These are phyloP conservation scores for Yamadazyma paraphyllophila DNA, from an alignment of 805 yeast species.

Conservation along the genomic window DNA sequence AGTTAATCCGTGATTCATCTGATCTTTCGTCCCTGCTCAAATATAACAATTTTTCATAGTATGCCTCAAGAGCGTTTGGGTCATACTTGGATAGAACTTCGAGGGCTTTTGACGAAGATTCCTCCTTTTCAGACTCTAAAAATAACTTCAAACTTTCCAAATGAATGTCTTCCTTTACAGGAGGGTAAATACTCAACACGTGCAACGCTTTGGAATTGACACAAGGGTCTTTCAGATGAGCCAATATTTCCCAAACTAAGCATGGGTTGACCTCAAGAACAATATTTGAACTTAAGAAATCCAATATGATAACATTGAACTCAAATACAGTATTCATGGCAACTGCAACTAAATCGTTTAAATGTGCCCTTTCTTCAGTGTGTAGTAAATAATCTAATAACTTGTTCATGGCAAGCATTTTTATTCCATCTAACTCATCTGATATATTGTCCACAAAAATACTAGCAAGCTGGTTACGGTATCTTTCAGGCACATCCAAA, in stretches of 20 bases:
- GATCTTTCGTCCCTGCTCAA: neutral
- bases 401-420: slow-evolving; percentile 9
- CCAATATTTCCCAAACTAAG: slow-evolving; percentile 1
- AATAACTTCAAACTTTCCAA: neutral
- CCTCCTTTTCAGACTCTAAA: neutral
- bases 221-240: neutral
- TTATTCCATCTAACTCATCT: slow-evolving; percentile 12
- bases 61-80: slow-evolving; percentile 9
- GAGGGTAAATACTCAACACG: neutral
- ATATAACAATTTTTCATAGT: neutral
- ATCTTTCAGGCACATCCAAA: slow-evolving; percentile 4
- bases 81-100: neutral
- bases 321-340: neutral
- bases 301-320: slow-evolving; percentile 2
- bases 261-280: neutral
- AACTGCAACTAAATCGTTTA: slow-evolving; percentile 3
- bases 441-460: slow-evolving; percentile 34
- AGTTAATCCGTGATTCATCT: neutral
- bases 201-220: neutral
- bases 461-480: slow-evolving; percentile 24
- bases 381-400: slow-evolving; percentile 5
- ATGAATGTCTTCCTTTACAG: neutral
- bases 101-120: neutral
- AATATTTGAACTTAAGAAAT: neutral
- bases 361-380: neutral